Evolutionary conservation across 768 basidiomycete species (phyloP).

Genomic region (Tulasnella sp.): DNA sequence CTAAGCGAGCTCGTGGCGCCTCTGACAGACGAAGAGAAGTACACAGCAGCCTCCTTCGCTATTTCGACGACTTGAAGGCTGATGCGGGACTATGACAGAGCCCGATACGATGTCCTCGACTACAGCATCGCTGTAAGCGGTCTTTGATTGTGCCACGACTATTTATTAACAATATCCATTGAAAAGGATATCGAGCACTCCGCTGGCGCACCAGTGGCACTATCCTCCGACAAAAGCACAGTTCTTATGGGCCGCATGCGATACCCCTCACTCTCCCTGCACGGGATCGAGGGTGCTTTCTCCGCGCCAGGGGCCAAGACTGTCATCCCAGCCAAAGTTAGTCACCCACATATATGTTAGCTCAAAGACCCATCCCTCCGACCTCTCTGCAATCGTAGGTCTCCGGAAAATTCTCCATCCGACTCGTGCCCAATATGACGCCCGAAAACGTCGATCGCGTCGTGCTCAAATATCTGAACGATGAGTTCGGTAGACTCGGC

Average conservation of each 20-base stretch:
- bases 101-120: slow-evolving; percentile 63
- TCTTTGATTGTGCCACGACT: slow-evolving; percentile 26
- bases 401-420: slow-evolving; percentile 87
- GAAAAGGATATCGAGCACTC: slow-evolving; percentile 56
- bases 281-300: slow-evolving; percentile 95
- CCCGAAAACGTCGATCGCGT: slow-evolving; percentile 62
- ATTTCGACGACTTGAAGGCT: neutral
- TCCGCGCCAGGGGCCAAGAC: slow-evolving; percentile 75
- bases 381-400: slow-evolving; percentile 22
- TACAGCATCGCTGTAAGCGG: slow-evolving; percentile 32
- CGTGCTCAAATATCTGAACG: slow-evolving; percentile 55
- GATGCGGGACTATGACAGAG: slow-evolving; percentile 34
- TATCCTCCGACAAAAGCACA: slow-evolving; percentile 63
- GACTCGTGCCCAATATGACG: slow-evolving; percentile 71
- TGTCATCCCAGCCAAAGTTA: slow-evolving; percentile 79
- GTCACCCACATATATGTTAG: neutral
- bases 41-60: slow-evolving; percentile 18
- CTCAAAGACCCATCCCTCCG: neutral
- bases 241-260: slow-evolving; percentile 94
- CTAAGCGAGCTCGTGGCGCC: slow-evolving; percentile 74
- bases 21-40: slow-evolving; percentile 64
- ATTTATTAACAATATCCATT: slow-evolving; percentile 21
- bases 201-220: slow-evolving; percentile 61
- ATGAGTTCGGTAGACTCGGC: slow-evolving; percentile 74
- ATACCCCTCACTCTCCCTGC: slow-evolving; percentile 74